Percentiles rank a stretch among this genome's conserved stretches.
These are phyloP conservation scores for Crotalaria pallida DNA, from an alignment of 306 rosid genomes.

Conservation along the genomic window DNA sequence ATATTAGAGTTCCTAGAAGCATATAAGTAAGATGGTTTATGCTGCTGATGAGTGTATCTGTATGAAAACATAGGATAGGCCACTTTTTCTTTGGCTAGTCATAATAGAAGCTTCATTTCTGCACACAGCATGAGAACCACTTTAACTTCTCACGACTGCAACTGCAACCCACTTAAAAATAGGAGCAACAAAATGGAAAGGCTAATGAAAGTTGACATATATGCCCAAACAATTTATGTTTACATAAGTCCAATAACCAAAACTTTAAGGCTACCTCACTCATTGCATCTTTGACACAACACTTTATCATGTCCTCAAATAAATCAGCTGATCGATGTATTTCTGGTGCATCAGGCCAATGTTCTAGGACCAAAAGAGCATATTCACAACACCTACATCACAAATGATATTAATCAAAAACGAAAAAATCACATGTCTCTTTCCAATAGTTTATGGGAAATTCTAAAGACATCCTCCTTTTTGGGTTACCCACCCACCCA, in stretches of 20 bases:
- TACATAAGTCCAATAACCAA: conserved; percentile 10
- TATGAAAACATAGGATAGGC: not conserved
- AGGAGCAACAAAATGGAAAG: not conserved
- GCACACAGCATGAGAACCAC: conserved; percentile 7
- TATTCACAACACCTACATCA: conserved; percentile 90
- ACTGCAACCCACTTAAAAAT: conserved; percentile 2
- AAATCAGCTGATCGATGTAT: conserved; percentile 85
- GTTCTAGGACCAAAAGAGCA: conserved; percentile 83
- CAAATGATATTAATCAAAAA: conserved; percentile 18
- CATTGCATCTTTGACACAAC: conserved; percentile 98
- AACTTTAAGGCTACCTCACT: conserved; percentile 73
- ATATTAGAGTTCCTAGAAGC: not conserved
- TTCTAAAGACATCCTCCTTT: no score
- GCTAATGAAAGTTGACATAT: conserved; percentile 16
- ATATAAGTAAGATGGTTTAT: not conserved
- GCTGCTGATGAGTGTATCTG: not conserved
- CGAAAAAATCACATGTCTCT: not conserved
- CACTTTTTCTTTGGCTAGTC: not conserved
- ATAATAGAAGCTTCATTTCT: not conserved
- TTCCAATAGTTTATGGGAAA: not conserved
- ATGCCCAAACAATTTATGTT: not conserved
- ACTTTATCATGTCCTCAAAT: conserved; percentile 87
- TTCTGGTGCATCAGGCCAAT: conserved; percentile 99
- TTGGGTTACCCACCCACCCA: no score
- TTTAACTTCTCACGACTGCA: conserved; percentile 12